Evolutionary conservation across 2,329 filamentous ascomycete species (phyloP), one percentile per base, ranked within the genome.

Genomic region (Sclerotinia sclerotiorum): DNA sequence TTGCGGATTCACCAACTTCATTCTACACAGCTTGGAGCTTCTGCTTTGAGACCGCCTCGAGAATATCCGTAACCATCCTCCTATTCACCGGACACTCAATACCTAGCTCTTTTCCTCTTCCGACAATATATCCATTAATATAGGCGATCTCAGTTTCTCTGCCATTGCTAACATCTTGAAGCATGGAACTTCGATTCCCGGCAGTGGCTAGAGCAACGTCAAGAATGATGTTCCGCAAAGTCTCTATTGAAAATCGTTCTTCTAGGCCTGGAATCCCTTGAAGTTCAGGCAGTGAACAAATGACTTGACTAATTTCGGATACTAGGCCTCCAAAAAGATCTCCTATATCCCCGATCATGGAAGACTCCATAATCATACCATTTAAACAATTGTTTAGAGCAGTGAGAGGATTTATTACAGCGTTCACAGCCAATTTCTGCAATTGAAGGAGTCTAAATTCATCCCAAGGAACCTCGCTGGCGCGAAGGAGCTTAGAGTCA

Each of bases 351-450:
- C n/a, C 39, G 17, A 15, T 8, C 27, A 32, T 54, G n/a, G 48
- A 83, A 21, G 91, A 76, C 19, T 82, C 79, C 13, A 78, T 75
- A 70, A 88, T 86, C 71, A 84, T 84, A n/a, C 93, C 93, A 73
- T 97, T 97, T 70, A 87, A 87, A 76, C 89, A 90, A 66, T 90
- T 84, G 67, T 95, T 82, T 13, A 97, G 80, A 0, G 89, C 90
- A 0, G 92, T 95, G n/a, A 97, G 80, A 0, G 94, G 92, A 76
- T 97, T 96, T 74, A 97, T 87, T 44, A 94, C 82, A 48, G 87
- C 84, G 76, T 97, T 97, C 64, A 94, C 83, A 0, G 91, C 90
- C 1, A 97, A 82, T 78, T 97, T 97, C 75, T 97, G 92, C 3
- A 97, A 84, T 80, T 97, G 94, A n/a, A 84, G 74, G 13, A 83